Evolutionary conservation across 495 filamentous ascomycete species (phyloP), one percentile per base, ranked within the genome.

Genomic region (Aspergillus indologenus): DNA sequence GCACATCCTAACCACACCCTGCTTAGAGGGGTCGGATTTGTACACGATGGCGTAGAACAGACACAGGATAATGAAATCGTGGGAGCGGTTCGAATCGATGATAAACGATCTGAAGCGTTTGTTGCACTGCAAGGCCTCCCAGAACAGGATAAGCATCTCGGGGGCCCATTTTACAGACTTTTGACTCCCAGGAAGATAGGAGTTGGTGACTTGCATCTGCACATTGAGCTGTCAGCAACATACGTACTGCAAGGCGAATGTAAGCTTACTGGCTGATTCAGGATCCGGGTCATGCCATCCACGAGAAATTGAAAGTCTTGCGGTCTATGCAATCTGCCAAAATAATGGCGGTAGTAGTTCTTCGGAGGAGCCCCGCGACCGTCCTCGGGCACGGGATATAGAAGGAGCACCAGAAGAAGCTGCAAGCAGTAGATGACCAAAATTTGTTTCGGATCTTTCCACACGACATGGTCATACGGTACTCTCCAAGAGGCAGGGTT

Each of bases 261-360:
- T 11, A 48, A 5, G n/a, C 61, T 19, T 66, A 88, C 86, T 6
- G 94, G 94, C 60, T 97, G 92, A 65, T 94, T 96, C 54, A 99
- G 72, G 40, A 98, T 87, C 63, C 91, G 85, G 3, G 88, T 96
- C 88, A 99, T 95, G 21, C 94, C 94, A 71, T 98, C 93, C 15
- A 94, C 88, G 21, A 98, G 83, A 69, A 98, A 98, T 71, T 99
- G 94, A 72, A 99, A 98, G 68, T 99, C 94, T 67, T 97, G 90
- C 9, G 92, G 90, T 49, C 94, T 83, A 73, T 99, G 94, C 50
- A 99, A 71, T 49, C 93, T 82, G 42, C 94, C 91, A 24, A 97
- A 86, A 65, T 92, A 96, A 76, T 96, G 90, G 11, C 92, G 88
- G 70, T 92, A 96, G 65, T 86, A 90, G 69, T 98, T 99, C 78